Evolutionary conservation across 2,329 filamentous ascomycete genomes (phyloP).

Genomic region (Verticillium tricorpus): DNA sequence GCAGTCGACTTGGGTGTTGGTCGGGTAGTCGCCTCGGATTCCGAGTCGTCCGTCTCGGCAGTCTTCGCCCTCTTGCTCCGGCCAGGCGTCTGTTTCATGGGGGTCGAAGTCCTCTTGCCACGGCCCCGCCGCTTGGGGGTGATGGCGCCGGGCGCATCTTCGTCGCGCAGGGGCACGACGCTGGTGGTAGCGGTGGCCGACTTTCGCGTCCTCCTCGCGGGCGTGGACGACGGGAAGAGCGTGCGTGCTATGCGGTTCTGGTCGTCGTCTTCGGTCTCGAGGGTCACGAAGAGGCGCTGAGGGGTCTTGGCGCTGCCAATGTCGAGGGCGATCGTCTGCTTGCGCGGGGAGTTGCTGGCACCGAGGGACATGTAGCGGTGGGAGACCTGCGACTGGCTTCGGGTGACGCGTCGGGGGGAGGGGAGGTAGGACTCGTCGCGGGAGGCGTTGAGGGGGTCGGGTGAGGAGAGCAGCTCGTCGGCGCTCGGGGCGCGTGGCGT

Average conservation of each 20-base stretch:
- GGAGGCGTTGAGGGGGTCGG: slow-evolving; percentile 44
- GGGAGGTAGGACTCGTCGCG: slow-evolving; percentile 25
- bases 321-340: slow-evolving; percentile 53
- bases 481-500: slow-evolving; percentile 22
- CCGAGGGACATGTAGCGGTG: slow-evolving; percentile 31
- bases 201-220: slow-evolving; percentile 22
- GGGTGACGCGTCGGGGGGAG: slow-evolving; percentile 27
- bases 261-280: slow-evolving; percentile 37
- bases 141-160: slow-evolving; percentile 27
- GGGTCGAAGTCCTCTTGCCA: slow-evolving; percentile 43
- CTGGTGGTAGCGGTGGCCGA: slow-evolving; percentile 35
- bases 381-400: slow-evolving; percentile 38
- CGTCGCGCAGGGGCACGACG: slow-evolving; percentile 46
- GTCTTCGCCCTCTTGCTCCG: slow-evolving; percentile 25
- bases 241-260: slow-evolving; percentile 23
- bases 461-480: slow-evolving; percentile 43
- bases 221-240: slow-evolving; percentile 40
- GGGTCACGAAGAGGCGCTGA: slow-evolving; percentile 50
- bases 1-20: slow-evolving; percentile 21
- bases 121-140: slow-evolving; percentile 41
- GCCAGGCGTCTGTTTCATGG: slow-evolving; percentile 29
- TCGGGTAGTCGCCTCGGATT: slow-evolving; percentile 22
- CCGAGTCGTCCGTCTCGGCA: slow-evolving; percentile 19
- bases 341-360: slow-evolving; percentile 40
- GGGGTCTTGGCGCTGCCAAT: slow-evolving; percentile 45